Evolutionary conservation across 2,329 filamentous ascomycete genomes (phyloP).

Genomic region (Neopestalotiopsis rosae): DNA sequence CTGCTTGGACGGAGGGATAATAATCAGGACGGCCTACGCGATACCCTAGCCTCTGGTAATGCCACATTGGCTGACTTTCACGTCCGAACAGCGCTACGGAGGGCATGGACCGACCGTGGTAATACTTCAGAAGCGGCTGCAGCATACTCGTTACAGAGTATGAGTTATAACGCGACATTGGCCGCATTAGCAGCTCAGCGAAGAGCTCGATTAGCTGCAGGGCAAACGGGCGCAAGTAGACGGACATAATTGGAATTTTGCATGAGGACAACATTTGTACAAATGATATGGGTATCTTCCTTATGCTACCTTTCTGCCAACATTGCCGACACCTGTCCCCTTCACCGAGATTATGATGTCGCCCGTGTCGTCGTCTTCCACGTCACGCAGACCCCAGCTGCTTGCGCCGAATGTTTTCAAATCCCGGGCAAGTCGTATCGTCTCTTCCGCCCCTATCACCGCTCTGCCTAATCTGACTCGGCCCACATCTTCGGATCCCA

Average conservation of each 20-base stretch:
- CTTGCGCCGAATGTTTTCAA: slow-evolving; percentile 87
- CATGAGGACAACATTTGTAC: slow-evolving; percentile 25
- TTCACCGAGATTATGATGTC: slow-evolving; percentile 91
- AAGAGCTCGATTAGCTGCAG: slow-evolving; percentile 39
- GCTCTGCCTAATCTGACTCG: slow-evolving; percentile 81
- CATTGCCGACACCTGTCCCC: slow-evolving; percentile 90
- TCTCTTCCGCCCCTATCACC: slow-evolving; percentile 79
- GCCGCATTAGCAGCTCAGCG: slow-evolving; percentile 56
- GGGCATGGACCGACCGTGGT: slow-evolving; percentile 49
- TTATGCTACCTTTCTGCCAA: slow-evolving; percentile 84
- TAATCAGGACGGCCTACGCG: slow-evolving; percentile 36
- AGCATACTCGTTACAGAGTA: slow-evolving; percentile 57
- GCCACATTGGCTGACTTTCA: slow-evolving; percentile 60
- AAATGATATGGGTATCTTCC: slow-evolving; percentile 31
- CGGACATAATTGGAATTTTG: slow-evolving; percentile 18
- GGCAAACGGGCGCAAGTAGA: slow-evolving; percentile 27
- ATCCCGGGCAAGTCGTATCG: slow-evolving; percentile 83
- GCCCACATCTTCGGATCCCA: slow-evolving; percentile 96
- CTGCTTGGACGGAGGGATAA: slow-evolving; percentile 30
- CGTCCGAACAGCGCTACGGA: slow-evolving; percentile 53
- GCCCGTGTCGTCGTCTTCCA: slow-evolving; percentile 66
- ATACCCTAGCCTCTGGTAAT: slow-evolving; percentile 60
- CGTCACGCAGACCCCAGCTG: slow-evolving; percentile 87
- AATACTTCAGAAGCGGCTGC: slow-evolving; percentile 46
- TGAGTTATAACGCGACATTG: slow-evolving; percentile 59